Base-by-base conservation (phyloP, 2,329 filamentous ascomycete genomes). In the Lasiodiplodia theobromae region DNA sequence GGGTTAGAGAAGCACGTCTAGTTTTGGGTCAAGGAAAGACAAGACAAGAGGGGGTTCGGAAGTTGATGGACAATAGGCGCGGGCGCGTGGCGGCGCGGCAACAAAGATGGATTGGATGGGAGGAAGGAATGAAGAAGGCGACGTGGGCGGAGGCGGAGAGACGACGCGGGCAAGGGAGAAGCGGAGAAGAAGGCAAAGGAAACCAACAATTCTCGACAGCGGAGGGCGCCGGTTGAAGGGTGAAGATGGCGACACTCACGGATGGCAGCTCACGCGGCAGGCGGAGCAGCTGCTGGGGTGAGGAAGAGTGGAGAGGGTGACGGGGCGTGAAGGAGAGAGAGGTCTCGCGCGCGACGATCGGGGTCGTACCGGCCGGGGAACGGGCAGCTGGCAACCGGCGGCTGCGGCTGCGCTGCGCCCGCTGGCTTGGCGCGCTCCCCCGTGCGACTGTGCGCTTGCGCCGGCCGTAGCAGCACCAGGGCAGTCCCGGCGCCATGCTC, bases 1-100 rank as follows among this genome's bases (percentile, higher is more conserved):
- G 75, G 69, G 79, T 80, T 77, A 80, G 78, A 80, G 72, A 70
- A 74, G 74, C 72, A 76, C 71, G 72, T 77, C 75, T 76, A 75
- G 73, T 37, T 12, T 16, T 62, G 57, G 60, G 44, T 70, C 72
- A 77, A 72, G 70, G 71, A 75, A 74, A 72, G 71, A 74, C 69
- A 71, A 74, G 69, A 74, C 69, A 71, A 74, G 68, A 72, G 74
- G 70, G 73, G 68, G 72, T 70, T 74, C 72, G 69, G 73, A 75
- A 76, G 52, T 47, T 62, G 37, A 52, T 68, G 66, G 49, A 68
- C 66, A 68, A 68, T 54, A 52, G 52, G 52, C 51, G 66, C 44
- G 23, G 53, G 54, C 57, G 74, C 72, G 71, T 60, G 62, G 68
- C 21, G 34, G 54, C 40, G 53, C 65, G 34, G 63, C 25, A 69